phyloP scores from a whole-genome alignment of 202 grass and related monocot species.

The Panicum virgatum region DNA sequence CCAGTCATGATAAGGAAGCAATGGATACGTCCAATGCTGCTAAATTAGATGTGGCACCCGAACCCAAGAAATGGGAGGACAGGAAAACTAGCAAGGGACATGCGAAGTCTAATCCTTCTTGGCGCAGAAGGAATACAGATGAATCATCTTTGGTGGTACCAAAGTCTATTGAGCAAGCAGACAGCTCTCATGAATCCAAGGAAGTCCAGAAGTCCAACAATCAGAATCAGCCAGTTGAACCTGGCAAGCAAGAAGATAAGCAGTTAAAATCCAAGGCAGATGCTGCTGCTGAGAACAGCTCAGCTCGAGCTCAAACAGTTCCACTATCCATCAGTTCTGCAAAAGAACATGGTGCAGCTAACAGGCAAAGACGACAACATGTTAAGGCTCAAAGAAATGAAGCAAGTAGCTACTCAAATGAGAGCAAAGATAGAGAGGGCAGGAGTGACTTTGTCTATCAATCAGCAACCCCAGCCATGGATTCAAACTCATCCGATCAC shows the following conservation, averaged over 20 bases:
- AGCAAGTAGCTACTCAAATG: slow-evolving; percentile 44
- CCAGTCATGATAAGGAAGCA: slow-evolving; percentile 35
- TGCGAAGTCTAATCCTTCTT: slow-evolving; percentile 78
- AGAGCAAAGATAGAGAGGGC: slow-evolving; percentile 40
- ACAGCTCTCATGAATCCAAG: slow-evolving; percentile 27
- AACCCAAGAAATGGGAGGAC: slow-evolving; percentile 65
- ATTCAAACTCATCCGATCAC: slow-evolving; percentile 42
- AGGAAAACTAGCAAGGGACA: slow-evolving; percentile 62
- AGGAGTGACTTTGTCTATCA: slow-evolving; percentile 43
- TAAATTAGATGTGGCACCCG: slow-evolving; percentile 42
- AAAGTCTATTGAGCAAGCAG: slow-evolving; percentile 45
- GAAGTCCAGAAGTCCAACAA: slow-evolving; percentile 38
- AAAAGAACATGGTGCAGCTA: slow-evolving; percentile 52
- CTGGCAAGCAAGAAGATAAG: slow-evolving; percentile 30
- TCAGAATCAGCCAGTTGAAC: slow-evolving; percentile 36
- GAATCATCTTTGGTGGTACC: slow-evolving; percentile 50
- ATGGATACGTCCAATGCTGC: slow-evolving; percentile 46
- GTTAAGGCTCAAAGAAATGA: slow-evolving; percentile 57
- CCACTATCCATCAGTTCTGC: slow-evolving; percentile 16
- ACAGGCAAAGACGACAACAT: slow-evolving; percentile 59
- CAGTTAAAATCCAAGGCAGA: slow-evolving; percentile 40
- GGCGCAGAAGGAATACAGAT: slow-evolving; percentile 80
- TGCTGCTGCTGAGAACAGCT: slow-evolving; percentile 40
- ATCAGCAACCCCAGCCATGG: slow-evolving; percentile 10
- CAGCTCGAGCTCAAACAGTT: slow-evolving; percentile 35